Evolutionary conservation across 2,329 filamentous ascomycete species (phyloP), one percentile per base, ranked within the genome.

Genomic region (Claviceps africana): DNA sequence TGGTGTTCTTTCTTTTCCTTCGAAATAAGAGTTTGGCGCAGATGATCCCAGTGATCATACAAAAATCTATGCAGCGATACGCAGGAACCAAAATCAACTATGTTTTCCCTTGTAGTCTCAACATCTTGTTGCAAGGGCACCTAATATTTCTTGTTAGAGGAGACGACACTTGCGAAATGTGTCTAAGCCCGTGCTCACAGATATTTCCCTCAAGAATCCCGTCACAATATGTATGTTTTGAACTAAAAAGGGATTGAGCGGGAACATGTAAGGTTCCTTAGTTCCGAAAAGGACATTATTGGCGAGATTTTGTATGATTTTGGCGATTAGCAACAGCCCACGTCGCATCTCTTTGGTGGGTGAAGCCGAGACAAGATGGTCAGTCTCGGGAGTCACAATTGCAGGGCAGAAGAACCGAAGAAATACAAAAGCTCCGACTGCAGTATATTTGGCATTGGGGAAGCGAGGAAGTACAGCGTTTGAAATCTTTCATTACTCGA

Each of bases 211-310:
- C 30, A 86, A 65, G 58, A 86, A 86, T 0, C 76, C 78, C 2
- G 81, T 85, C 17, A 86, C 79, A 35, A 74, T 70, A 61, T 82
- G 83, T 50, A 86, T 85, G 57, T 86, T 83, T 56, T 82, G 73
- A 0, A 81, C 79, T 22, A 86, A 65, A 55, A 86, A 86, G 53
- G 83, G 76, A 60, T 86, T 85, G 22, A 86, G 67, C 1, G 82
- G 80, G 55, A 80, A 83, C 83, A 86, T 86, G 60, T 84, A 86
- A 3, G 81, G 79, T 61, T 86, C 82, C 63, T 86, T 86, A 35
- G 81, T 80, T 4, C 83, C 82, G 57, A 86, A 86, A 1, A 85
- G 70, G 30, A 85, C 82, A 53, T 86, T 86, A 59, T 86, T 86
- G 37, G 82, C 83, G 37, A 86, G 69, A 59, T 85, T 85, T 58